These are phyloP conservation scores for Trametes punicea DNA, from an alignment of 768 basidiomycete species.

Conservation along the genomic window DNA sequence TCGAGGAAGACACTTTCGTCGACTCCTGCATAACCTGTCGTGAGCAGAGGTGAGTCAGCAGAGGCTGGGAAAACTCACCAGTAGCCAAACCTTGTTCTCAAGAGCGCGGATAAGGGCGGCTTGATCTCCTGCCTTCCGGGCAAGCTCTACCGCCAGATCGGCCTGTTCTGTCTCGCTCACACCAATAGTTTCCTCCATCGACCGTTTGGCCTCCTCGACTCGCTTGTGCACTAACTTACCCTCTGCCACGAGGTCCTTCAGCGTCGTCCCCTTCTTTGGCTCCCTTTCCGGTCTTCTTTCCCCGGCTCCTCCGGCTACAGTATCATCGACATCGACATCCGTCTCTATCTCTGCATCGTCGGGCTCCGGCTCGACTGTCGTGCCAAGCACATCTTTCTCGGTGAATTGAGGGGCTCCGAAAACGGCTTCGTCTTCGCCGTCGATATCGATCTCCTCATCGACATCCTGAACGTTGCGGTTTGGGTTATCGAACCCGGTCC, in stretches of 20 bases:
- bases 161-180: conserved; percentile 33
- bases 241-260: conserved; percentile 53
- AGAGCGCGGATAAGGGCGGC: conserved; percentile 50
- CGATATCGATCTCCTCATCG: conserved; percentile 79
- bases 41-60: neutral
- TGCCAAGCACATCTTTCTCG: conserved; percentile 61
- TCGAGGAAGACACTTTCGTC: conserved; percentile 38
- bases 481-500: conserved; percentile 70
- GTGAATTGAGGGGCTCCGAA: conserved; percentile 77
- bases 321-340: conserved; percentile 44
- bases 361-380: neutral
- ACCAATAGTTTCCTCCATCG: conserved; percentile 40
- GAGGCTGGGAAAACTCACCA: conserved; percentile 39
- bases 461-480: conserved; percentile 55
- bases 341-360: conserved; percentile 24
- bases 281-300: conserved; percentile 25
- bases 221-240: conserved; percentile 36
- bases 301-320: conserved; percentile 18
- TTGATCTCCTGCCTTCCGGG: conserved; percentile 47
- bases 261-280: conserved; percentile 25
- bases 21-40: conserved; percentile 39
- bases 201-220: conserved; percentile 29
- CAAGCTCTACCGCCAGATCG: conserved; percentile 42
- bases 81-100: conserved; percentile 55
- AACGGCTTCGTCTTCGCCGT: conserved; percentile 65